Base-by-base conservation (phyloP, 2,329 filamentous ascomycete species). In the Penicillium polonicum region DNA sequence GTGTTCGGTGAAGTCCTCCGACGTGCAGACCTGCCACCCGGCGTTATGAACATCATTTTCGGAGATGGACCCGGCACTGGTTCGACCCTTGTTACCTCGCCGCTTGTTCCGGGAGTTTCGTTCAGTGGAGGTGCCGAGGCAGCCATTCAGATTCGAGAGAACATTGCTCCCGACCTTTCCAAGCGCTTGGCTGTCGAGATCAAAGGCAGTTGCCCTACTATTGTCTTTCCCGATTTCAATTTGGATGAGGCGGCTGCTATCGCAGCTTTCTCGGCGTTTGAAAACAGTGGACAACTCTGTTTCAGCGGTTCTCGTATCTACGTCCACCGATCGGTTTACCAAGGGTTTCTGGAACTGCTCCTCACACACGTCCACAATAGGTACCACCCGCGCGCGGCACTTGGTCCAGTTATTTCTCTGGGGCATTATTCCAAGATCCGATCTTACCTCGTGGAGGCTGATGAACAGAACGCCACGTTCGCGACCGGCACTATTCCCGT, bases 11-110 rank as follows among this genome's bases (percentile, higher is more conserved):
- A 25, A 25, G 45, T 48, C 3, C 31, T 48, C 5, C 31, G 19
- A 4, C 19, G n/a, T 2, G 31, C 31, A 2, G 3, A 25, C 0
- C 5, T 48, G 3, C 45, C 45, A 4, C 2, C 31, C 0, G 45
- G 45, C 2, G 45, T 48, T 2, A 48, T 48, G 31, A 48, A 48
- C 31, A 35, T 48, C n/a, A 9, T 36, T 36, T 36, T 48, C 45
- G 45, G 45, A 13, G 21, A 48, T 25, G 31, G 45, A 13, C 8
- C 31, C 10, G 5, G 3, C 45, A 36, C 45, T 2, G 45, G 45
- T 5, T n/a, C 45, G 7, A 25, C 19, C 5, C 45, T 48, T 6
- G 8, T 36, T 5, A 2, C 5, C 8, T 36, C 19, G 9, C 45
- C 15, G 2, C 15, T 13, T 10, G 4, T 48, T 0, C 19, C 2